Evolutionary conservation across 768 basidiomycete genomes (phyloP).

Genomic region (Lactarius evosmus): DNA sequence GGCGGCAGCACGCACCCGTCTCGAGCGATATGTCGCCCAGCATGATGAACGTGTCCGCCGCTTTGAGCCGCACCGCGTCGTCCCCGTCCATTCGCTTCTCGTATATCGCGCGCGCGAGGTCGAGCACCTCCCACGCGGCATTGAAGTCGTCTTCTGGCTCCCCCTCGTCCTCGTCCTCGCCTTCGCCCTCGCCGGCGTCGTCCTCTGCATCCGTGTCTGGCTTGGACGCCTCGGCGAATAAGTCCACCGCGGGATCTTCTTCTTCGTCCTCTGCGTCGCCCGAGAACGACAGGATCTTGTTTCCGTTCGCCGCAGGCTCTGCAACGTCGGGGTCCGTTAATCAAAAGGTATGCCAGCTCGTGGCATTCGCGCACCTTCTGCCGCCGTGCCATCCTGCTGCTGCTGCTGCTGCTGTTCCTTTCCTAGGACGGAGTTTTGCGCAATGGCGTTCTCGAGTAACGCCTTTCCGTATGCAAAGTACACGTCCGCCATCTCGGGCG

Average conservation of each 20-base stretch:
- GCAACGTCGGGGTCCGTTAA: no score
- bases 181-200: constrained; percentile 53
- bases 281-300: constrained; percentile 67
- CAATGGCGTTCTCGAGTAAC: constrained; percentile 86
- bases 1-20: constrained; percentile 59
- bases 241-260: constrained; percentile 57
- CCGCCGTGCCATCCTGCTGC: constrained; percentile 45
- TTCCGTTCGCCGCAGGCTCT: constrained; percentile 43
- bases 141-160: constrained; percentile 98
- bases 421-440: constrained; percentile 82
- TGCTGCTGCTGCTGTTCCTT: constrained; percentile 73
- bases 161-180: constrained; percentile 56
- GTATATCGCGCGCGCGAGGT: constrained; percentile 86
- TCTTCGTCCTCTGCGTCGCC: constrained; percentile 72
- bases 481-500: constrained; percentile 80
- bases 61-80: constrained; percentile 67
- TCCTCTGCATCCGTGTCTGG: constrained; percentile 46
- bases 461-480: constrained; percentile 93
- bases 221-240: constrained; percentile 58
- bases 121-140: constrained; percentile 96
- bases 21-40: constrained; percentile 97
- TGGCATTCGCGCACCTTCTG: constrained; percentile 41
- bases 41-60: constrained; percentile 87
- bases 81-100: constrained; percentile 59
- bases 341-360: constrained; percentile 14